phyloP scores from a whole-genome alignment of 2,329 filamentous ascomycete genomes.

The Aspergillus udagawae region DNA sequence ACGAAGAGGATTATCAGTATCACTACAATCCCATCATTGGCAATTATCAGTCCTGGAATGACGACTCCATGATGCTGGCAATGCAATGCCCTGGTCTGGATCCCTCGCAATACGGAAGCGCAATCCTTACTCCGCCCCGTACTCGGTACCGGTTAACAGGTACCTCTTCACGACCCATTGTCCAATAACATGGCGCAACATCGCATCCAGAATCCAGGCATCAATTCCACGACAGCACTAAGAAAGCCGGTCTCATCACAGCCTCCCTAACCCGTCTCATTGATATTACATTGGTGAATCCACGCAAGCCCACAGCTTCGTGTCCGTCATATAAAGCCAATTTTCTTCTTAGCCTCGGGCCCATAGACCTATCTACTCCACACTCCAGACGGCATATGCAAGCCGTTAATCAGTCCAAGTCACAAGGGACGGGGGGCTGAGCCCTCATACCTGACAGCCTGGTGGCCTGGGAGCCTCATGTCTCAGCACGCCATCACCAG shows the following conservation, averaged over 20 bases:
- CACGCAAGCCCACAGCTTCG: neutral
- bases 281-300: neutral
- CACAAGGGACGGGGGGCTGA: neutral
- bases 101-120: neutral
- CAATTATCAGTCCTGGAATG: neutral
- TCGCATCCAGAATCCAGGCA: constrained; percentile 11
- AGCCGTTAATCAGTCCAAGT: neutral
- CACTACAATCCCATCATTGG: neutral
- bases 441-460: neutral
- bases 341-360: neutral
- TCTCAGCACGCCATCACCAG: neutral
- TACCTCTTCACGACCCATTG: neutral
- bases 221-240: neutral
- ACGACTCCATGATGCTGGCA: neutral
- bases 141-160: neutral
- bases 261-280: neutral
- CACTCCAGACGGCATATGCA: neutral
- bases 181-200: neutral
- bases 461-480: neutral
- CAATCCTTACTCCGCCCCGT: neutral
- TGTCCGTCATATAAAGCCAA: neutral
- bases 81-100: neutral
- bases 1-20: neutral
- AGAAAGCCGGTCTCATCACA: neutral
- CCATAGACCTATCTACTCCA: neutral